These are phyloP conservation scores for Calonectria fujianensis DNA, from an alignment of 2,329 filamentous ascomycete genomes.

Conservation along the genomic window DNA sequence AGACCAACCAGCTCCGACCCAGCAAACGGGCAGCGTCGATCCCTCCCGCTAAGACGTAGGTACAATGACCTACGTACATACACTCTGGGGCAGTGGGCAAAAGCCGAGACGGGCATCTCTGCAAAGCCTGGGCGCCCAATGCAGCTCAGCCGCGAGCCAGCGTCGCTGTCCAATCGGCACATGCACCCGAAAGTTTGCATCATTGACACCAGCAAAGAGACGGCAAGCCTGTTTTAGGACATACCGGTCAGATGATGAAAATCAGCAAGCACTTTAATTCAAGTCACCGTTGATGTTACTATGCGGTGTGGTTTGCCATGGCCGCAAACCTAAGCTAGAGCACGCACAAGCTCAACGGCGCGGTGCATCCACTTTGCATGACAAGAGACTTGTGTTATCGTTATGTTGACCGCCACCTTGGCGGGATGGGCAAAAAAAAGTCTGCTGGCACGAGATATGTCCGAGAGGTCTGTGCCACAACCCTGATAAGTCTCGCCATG, in stretches of 20 bases:
- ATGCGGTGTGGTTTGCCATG: slow-evolving; percentile 33
- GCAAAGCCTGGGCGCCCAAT: slow-evolving; percentile 21
- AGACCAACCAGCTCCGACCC: slow-evolving; percentile 40
- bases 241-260: slow-evolving; percentile 3
- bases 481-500: slow-evolving; percentile 26
- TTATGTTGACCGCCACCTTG: slow-evolving; percentile 25
- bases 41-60: slow-evolving; percentile 40
- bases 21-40: slow-evolving; percentile 49
- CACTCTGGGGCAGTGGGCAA: slow-evolving; percentile 1
- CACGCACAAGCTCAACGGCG: slow-evolving; percentile 27
- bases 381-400: slow-evolving; percentile 16
- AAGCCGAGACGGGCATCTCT: slow-evolving; percentile 20
- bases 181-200: slow-evolving; percentile 26
- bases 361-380: slow-evolving; percentile 16
- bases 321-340: slow-evolving; percentile 36
- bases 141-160: slow-evolving; percentile 34
- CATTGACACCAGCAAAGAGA: neutral
- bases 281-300: slow-evolving; percentile 29
- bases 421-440: neutral
- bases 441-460: slow-evolving; percentile 20
- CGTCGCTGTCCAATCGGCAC: slow-evolving; percentile 38
- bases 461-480: slow-evolving; percentile 21
- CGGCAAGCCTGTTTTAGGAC: slow-evolving; percentile 22
- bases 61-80: slow-evolving; percentile 9
- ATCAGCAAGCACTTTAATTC: slow-evolving; percentile 22